Base-by-base conservation (phyloP, 1,139 yeast genomes). In the Saccharomyces hybrid region DNA sequence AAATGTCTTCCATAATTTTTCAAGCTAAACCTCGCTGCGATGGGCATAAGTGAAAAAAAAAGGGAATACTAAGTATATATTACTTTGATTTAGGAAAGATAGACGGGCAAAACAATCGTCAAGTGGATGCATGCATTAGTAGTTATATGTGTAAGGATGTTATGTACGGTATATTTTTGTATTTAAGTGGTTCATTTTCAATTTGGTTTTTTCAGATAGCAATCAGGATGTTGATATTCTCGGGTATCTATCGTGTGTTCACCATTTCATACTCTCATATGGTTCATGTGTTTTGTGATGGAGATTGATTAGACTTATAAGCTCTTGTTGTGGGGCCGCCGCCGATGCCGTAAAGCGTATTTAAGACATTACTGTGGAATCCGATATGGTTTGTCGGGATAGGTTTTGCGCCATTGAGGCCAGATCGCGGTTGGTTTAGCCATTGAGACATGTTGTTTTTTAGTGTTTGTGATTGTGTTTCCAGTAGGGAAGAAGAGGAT, bases 381-480 rank as follows among this genome's bases (percentile, higher is more conserved):
- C 52, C 52, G 16, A 32, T 41, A 9, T 42, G 48, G 14, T 16
- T 24, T 42, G 38, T 19, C n/a, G 51, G 48, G 4, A 7, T 47
- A 31, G 28, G 26, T 24, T 16, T 27, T 27, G 48, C 14, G 3
- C 21, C n/a, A 12, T 11, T 38, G 28, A 26, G 27, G n/a, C 38
- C 4, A 16, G 24, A 29, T 6, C 42, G 28, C 21, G 47, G 26
- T 4, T 34, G 29, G 19, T 49, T 49, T 12, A 32, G 16, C 42
- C 27, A 27, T 19, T 47, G 49, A 8, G 26, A 12, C 34, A 52
- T 42, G 19, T 52, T 49, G 34, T 42, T 48, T 19, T 52, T 52
- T 32, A 52, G 44, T 29, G 49, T 31, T 48, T 52, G 51, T 29
- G 54, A 42, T 12, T 47, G 51, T 8, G 42, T 8, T 34, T 34